Evolutionary conservation across 2,329 filamentous ascomycete genomes (phyloP).

Genomic region (Basipetospora sp.): DNA sequence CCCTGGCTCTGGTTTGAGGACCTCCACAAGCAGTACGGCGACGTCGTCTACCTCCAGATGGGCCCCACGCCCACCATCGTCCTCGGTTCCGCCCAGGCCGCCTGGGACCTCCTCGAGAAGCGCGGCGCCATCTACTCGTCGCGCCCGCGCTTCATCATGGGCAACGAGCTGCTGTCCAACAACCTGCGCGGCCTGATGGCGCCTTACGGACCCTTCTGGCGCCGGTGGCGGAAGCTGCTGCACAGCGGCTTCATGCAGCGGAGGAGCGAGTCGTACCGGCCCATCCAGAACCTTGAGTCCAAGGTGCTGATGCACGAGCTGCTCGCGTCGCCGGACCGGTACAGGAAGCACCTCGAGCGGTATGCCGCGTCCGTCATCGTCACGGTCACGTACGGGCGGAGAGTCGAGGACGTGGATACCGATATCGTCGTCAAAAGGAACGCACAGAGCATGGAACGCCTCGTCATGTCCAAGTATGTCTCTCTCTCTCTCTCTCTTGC

Average conservation of each 20-base stretch:
- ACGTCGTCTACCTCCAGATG: constrained; percentile 28
- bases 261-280: constrained; percentile 27
- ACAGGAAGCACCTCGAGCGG: constrained; percentile 14
- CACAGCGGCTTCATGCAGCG: constrained; percentile 29
- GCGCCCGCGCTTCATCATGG: constrained; percentile 30
- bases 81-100: constrained; percentile 26
- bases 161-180: constrained; percentile 25
- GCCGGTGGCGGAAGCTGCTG: constrained; percentile 27
- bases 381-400: constrained; percentile 26
- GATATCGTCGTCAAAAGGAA: constrained; percentile 24
- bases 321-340: constrained; percentile 15
- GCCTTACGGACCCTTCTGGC: constrained; percentile 26
- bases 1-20: constrained; percentile 29
- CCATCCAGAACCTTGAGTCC: constrained; percentile 26
- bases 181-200: constrained; percentile 29
- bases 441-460: constrained; percentile 26
- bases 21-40: constrained; percentile 22
- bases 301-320: constrained; percentile 26
- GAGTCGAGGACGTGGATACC: constrained; percentile 19
- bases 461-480: constrained; percentile 27
- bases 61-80: constrained; percentile 27
- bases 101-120: constrained; percentile 29
- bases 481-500: too few relatives aligned
- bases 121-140: constrained; percentile 29
- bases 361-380: constrained; percentile 27